Base-by-base conservation (phyloP, 1,284 basidiomycete genomes). In the Polyporus tsugae region DNA sequence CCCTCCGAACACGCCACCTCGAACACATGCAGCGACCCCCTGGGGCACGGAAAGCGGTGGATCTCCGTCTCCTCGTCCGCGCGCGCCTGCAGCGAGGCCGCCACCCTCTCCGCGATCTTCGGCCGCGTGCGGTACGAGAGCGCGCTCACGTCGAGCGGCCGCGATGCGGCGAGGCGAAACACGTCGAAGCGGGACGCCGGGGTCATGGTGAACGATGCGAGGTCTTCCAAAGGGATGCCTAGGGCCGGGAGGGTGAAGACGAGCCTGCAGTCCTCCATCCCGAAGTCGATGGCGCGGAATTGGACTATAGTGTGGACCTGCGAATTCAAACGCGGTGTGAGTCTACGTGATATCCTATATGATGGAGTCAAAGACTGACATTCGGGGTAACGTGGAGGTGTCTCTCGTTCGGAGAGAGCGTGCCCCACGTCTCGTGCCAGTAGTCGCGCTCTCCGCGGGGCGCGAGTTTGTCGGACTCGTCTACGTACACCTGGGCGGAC, bases 221-320 rank as follows among this genome's bases (percentile, higher is more conserved):
- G 64, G n/a, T 60, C 55, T 17, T 70, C 69, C 25, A 73, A 66
- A 2, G 42, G 55, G 15, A 36, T 68, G 35, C 60, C 65, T 11
- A 67, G 62, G 11, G 67, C 64, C 7, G 75, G 75, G 4, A 77
- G 73, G 29, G 65, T 69, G 64, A 76, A 57, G 38, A 71, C 71
- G 33, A 77, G 70, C 59, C 69, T 67, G 61, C 76, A 77, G 36
- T 69, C 67, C 55, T 77, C 76, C 76, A 77, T 77, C 46, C 76
- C 76, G 53, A 66, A 77, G 71, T 77, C 76, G 60, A 75, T 71
- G 13, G 72, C 72, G 44, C 75, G 72, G 67, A 75, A 76, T 42
- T 77, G 76, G 4, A 70, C 62, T 36, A 77, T 67, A 3, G 72
- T 74, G 62, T 64, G 67, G 1, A 68, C 68, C 75, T 76, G 60